Percentiles rank a stretch among this genome's conserved stretches.
Evolutionary conservation across 768 basidiomycete genomes (phyloP).

Genomic region (Lepiota venenata): DNA sequence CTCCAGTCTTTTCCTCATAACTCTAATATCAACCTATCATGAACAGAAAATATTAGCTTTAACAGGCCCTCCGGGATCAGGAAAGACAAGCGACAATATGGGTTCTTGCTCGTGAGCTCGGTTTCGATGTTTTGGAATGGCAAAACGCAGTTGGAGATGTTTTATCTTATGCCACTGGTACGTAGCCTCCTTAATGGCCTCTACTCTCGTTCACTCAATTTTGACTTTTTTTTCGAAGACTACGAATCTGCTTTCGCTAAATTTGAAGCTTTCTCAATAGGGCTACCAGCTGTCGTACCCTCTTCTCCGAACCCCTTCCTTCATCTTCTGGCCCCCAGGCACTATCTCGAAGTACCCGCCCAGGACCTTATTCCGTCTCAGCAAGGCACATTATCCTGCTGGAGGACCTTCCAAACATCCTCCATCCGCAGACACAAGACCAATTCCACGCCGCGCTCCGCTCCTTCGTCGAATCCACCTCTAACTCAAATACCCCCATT

Average conservation of each 20-base stretch:
- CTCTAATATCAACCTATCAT: too few relatives aligned
- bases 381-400: constrained; percentile 67
- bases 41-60: constrained; percentile 76
- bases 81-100: constrained; percentile 86
- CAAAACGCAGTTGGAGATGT: constrained; percentile 60
- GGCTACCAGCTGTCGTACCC: constrained; percentile 54
- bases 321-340: constrained; percentile 12
- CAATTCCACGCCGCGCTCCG: constrained; percentile 73
- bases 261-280: constrained; percentile 73
- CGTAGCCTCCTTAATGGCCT: constrained; percentile 6
- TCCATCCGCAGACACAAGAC: constrained; percentile 63
- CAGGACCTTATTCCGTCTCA: constrained; percentile 12
- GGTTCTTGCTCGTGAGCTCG: constrained; percentile 70
- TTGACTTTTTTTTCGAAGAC: constrained; percentile 20
- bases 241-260: constrained; percentile 57
- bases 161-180: constrained; percentile 20
- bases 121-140: constrained; percentile 86
- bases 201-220: background rate
- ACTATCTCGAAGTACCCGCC: constrained; percentile 10
- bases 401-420: constrained; percentile 89
- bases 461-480: constrained; percentile 42
- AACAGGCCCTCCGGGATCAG: constrained; percentile 87
- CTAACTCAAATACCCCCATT: constrained; percentile 29
- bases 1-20: background rate
- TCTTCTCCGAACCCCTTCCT: constrained; percentile 33